Base-by-base conservation (phyloP, 305 asterid species). In the Striga hermonthica region DNA sequence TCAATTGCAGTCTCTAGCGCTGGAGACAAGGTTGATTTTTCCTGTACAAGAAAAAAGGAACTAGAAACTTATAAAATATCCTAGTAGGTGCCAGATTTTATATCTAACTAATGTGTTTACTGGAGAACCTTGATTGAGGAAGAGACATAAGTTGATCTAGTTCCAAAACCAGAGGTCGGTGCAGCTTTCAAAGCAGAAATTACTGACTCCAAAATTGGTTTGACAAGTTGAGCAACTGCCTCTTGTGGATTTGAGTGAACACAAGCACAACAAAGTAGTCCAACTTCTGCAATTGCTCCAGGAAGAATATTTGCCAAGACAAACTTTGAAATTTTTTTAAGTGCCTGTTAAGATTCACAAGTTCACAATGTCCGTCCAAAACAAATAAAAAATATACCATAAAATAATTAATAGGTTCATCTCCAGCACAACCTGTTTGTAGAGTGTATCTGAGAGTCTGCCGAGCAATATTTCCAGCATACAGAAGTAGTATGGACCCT, bases 221-320 rank as follows among this genome's bases (percentile, higher is more conserved):
- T 80, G 73, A 94, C 75, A 54, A 94, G 89, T 71, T 82, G 88
- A 82, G 68, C 74, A 72, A 81, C 89, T 62, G 99, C 95, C 82
- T 86, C 96, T 62, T 83, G 78, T 55, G 99, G 96, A 70, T 86
- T 94, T 72, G 97, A 77, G 79, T 91, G 95, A 70, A 94, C 88
- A 74, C 95, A 90, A 55, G 99, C 99, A 83, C 97, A 84, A 79
- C 99, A 90, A 70, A 90, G 96, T 78, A 90, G 76, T 71, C 98
- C 99, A 62, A 94, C 95, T 79, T 94, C 99, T 40, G 95, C 96
- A 80, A 90, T 84, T 40, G 99, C 99, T 76, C 99, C 99, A 66
- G 96, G 98, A 80, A 94, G 96, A 81, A 94, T 88, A 85, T 87
- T 94, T 69, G 93, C 73, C 4, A 79, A 82, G 78, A 88, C 96